Conservation (phyloP, 1,139 yeast species). For the Yamadazyma trypodendri region DNA sequence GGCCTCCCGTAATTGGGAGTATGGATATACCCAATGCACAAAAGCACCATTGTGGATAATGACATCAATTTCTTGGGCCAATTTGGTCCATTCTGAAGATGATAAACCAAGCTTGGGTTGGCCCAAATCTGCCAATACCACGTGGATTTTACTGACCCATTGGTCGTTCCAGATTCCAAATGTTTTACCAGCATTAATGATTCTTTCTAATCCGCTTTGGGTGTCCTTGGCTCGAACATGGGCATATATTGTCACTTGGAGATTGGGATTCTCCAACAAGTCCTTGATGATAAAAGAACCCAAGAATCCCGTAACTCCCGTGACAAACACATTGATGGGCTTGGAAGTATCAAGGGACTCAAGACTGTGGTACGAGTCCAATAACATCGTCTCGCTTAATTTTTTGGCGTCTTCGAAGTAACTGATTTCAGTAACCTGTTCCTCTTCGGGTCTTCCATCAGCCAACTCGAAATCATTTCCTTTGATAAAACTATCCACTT, state of each 20-base stretch:
- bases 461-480: slow-evolving; percentile 48
- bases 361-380: slow-evolving; percentile 33
- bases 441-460: slow-evolving; percentile 23
- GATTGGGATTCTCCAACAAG: slow-evolving; percentile 48
- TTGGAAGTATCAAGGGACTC: slow-evolving; percentile 28
- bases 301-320: slow-evolving; percentile 96
- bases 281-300: slow-evolving; percentile 88
- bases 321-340: slow-evolving; percentile 69
- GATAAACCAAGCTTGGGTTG: slow-evolving; percentile 67
- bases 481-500: slow-evolving; percentile 56
- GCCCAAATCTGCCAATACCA: slow-evolving; percentile 83
- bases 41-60: slow-evolving; percentile 96
- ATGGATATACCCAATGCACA: slow-evolving; percentile 99
- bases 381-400: slow-evolving; percentile 48
- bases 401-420: slow-evolving; percentile 76
- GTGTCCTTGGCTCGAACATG: slow-evolving; percentile 85
- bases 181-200: slow-evolving; percentile 72
- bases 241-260: slow-evolving; percentile 63
- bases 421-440: slow-evolving; percentile 21
- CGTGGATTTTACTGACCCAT: slow-evolving; percentile 58
- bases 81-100: slow-evolving; percentile 54
- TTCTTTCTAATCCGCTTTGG: slow-evolving; percentile 70
- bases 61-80: slow-evolving; percentile 67
- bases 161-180: slow-evolving; percentile 82
- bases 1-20: slow-evolving; percentile 84